phyloP scores from a whole-genome alignment of 1,284 basidiomycete genomes.

The Ceratobasidium sp. region DNA sequence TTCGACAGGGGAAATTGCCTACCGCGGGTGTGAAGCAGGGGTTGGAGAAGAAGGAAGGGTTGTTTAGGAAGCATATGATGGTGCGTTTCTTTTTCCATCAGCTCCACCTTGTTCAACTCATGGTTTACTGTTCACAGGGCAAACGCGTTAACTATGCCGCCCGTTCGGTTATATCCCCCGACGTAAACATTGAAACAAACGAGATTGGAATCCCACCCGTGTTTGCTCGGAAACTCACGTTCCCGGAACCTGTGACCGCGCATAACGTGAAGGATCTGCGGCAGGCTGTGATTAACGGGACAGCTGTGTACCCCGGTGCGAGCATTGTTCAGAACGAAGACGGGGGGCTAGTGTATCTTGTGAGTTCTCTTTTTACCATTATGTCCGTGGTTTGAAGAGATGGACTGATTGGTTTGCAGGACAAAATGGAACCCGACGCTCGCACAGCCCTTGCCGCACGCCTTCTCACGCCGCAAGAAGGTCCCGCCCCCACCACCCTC shows the following conservation, averaged over 20 bases:
- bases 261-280: constrained; percentile 91
- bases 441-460: constrained; percentile 97
- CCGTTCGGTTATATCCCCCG: constrained; percentile 98
- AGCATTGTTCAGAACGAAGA: constrained; percentile 96
- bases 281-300: constrained; percentile 92
- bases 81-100: constrained; percentile 58
- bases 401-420: constrained; percentile 60
- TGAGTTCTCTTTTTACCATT: constrained; percentile 55
- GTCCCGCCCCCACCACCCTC: constrained; percentile 62
- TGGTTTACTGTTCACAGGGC: constrained; percentile 65
- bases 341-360: constrained; percentile 84
- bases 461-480: constrained; percentile 91
- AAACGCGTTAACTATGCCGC: constrained; percentile 99
- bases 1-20: constrained; percentile 91
- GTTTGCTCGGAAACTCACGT: constrained; percentile 97
- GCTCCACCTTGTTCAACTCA: not conserved
- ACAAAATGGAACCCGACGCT: constrained; percentile 86
- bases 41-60: constrained; percentile 98
- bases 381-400: not conserved
- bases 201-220: constrained; percentile 99
- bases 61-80: constrained; percentile 99
- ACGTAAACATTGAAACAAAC: constrained; percentile 99
- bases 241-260: constrained; percentile 95
- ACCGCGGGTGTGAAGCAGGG: constrained; percentile 96
- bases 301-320: constrained; percentile 91